Evolutionary conservation across 2,329 filamentous ascomycete species (phyloP).

Genomic region (Claviceps quebecensis): DNA sequence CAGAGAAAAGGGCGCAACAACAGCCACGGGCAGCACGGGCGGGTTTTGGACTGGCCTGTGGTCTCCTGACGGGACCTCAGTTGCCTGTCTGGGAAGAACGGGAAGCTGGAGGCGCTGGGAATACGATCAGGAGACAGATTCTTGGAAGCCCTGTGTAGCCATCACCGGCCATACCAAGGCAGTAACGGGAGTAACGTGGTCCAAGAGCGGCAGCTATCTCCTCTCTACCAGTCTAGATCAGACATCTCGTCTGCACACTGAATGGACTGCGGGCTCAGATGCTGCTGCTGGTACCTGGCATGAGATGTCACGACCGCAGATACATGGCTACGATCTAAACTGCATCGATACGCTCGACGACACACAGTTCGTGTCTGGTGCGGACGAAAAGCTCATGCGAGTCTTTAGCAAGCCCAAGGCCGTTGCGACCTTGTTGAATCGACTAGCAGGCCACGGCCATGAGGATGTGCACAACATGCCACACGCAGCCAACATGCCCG

Average conservation of each 20-base stretch:
- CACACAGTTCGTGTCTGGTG: constrained; percentile 78
- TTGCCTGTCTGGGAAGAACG: constrained; percentile 76
- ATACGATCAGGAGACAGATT: constrained; percentile 42
- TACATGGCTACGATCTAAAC: constrained; percentile 96
- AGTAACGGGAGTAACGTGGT: constrained; percentile 75
- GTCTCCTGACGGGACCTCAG: constrained; percentile 61
- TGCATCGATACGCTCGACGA: constrained; percentile 67
- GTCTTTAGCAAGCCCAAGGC: constrained; percentile 85
- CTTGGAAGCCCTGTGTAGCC: constrained; percentile 65
- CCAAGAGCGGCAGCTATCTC: constrained; percentile 66
- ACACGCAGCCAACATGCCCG: constrained; percentile 87
- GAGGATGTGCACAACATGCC: constrained; percentile 40
- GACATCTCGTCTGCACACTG: constrained; percentile 74
- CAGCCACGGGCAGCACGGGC: constrained; percentile 86
- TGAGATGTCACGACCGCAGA: constrained; percentile 89
- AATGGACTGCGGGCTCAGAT: constrained; percentile 48
- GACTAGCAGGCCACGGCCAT: constrained; percentile 46
- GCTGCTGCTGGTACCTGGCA: constrained; percentile 55
- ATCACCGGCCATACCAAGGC: constrained; percentile 74
- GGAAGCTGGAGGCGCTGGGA: constrained; percentile 88
- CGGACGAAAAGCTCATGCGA: constrained; percentile 93
- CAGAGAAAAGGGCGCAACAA: constrained; percentile 87
- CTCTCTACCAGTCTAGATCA: constrained; percentile 85
- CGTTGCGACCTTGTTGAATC: constrained; percentile 59
- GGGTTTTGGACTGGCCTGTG: constrained; percentile 95